Evolutionary conservation across 192 early-diverging fungal species (phyloP).

Genomic region (Coemansia sp.): DNA sequence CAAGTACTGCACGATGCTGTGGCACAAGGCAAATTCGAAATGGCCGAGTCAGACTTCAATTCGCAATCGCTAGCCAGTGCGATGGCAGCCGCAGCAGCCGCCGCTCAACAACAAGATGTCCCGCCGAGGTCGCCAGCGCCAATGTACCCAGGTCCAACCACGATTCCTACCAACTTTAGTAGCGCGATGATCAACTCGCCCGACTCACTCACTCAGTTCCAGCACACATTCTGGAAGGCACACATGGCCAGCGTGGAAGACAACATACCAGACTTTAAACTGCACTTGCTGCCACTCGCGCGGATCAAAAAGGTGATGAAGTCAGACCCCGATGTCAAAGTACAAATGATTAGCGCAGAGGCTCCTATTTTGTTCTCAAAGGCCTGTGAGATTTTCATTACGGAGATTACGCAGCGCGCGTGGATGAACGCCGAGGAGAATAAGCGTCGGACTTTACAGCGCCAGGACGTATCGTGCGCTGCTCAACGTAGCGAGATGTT

Average conservation of each 20-base stretch:
- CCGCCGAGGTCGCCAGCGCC: conserved; percentile 39
- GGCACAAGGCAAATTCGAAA: conserved; percentile 35
- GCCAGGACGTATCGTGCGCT: conserved; percentile 87
- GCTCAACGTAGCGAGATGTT: conserved; percentile 91
- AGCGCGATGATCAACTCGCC: conserved; percentile 54
- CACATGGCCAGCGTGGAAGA: conserved; percentile 68
- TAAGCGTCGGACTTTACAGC: conserved; percentile 93
- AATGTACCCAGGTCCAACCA: conserved; percentile 52
- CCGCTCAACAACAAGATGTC: conserved; percentile 13
- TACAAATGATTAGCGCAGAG: conserved; percentile 76
- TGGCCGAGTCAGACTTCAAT: conserved; percentile 28
- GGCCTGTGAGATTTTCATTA: conserved; percentile 97
- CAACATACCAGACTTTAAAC: conserved; percentile 84
- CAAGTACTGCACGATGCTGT: conserved; percentile 22
- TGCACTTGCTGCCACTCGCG: conserved; percentile 88
- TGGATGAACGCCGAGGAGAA: conserved; percentile 96
- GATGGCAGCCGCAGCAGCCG: conserved; percentile 36
- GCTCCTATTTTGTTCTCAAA: conserved; percentile 94
- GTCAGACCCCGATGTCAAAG: conserved; percentile 93
- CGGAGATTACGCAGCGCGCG: conserved; percentile 80
- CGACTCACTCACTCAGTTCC: conserved; percentile 53
- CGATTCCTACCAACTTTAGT: conserved; percentile 54
- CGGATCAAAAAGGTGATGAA: conserved; percentile 99
- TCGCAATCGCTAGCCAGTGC: conserved; percentile 46
- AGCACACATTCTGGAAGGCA: conserved; percentile 67